Conservation (phyloP, 345 rosid species). For the Citrus australasica region DNA sequence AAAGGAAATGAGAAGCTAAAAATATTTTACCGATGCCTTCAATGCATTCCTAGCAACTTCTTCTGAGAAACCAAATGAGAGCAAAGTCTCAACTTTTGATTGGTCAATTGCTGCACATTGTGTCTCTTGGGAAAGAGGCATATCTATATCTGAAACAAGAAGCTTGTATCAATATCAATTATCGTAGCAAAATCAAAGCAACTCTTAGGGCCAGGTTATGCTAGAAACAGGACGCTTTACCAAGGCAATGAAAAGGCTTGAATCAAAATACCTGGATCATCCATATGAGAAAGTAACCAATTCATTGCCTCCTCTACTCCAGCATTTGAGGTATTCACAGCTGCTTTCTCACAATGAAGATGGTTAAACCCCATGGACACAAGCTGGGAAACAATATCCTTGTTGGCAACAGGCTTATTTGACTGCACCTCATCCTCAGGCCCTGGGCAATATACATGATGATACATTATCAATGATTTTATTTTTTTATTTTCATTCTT, state of each 20-base stretch:
- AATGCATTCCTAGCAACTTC: slow-evolving; percentile 82
- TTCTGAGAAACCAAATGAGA: slow-evolving; percentile 90
- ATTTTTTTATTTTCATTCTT: neutral
- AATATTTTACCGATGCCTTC: slow-evolving; percentile 62
- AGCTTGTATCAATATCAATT: neutral
- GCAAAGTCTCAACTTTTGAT: slow-evolving; percentile 68
- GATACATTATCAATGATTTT: slow-evolving; percentile 3
- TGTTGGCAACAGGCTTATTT: slow-evolving; percentile 58
- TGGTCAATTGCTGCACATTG: slow-evolving; percentile 47
- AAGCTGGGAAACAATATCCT: slow-evolving; percentile 85
- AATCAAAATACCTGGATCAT: slow-evolving; percentile 71
- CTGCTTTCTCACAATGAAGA: slow-evolving; percentile 95
- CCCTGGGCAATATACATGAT: slow-evolving; percentile 32
- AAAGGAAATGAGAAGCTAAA: slow-evolving; percentile 3
- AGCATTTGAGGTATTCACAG: slow-evolving; percentile 69
- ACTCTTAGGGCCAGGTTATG: neutral
- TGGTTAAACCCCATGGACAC: slow-evolving; percentile 88
- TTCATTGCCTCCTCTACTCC: slow-evolving; percentile 99
- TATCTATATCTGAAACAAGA: slow-evolving; percentile 61
- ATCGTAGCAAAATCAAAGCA: neutral
- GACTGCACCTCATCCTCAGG: slow-evolving; percentile 51
- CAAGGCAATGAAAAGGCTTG: neutral
- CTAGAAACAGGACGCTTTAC: neutral
- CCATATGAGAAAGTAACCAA: slow-evolving; percentile 93
- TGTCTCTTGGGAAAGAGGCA: slow-evolving; percentile 51